Evolutionary conservation across 768 basidiomycete genomes (phyloP), one percentile per base, ranked within the genome.

Genomic region (Cubamyces lactineus): DNA sequence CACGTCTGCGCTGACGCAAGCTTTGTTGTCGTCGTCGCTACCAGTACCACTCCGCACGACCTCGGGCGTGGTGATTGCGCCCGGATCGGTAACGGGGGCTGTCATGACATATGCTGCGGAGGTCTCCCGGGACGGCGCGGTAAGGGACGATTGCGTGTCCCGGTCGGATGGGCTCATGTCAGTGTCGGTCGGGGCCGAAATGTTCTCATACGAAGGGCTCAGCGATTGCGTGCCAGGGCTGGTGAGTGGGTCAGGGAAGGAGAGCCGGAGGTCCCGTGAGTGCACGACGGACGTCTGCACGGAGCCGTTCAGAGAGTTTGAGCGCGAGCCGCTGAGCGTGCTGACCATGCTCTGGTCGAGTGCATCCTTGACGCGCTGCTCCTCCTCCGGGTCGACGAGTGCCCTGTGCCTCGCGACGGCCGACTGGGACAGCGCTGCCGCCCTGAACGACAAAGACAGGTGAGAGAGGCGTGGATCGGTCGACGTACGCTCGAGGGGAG

Each of bases 291-390:
- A 79, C 21, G 77, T 73, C 59, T 76, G 75, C 57, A 71, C 30
- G 42, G 74, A 75, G 47, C 73, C 72, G 65, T 82, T 80, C 57
- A 84, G 71, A 39, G 84, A 84, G 69, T 84, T 85, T 17, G 88
- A 84, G 66, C 89, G 86, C 58, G 90, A 91, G 51, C 60, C 57
- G 75, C 84, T 87, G 63, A 92, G 80, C 16, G 90, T 92, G 74
- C 90, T 88, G 70, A 89, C 81, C 77, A 92, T 83, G 76, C 90
- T 92, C 76, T 92, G 90, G 73, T 92, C 88, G 59, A 92, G 82
- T 21, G 84, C 90, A 67, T 86, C 88, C 67, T 84, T 87, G 67
- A 91, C 85, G 45, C 82, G 80, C 66, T 85, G 78, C 66, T 92
- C 89, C 73, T 91, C 90, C 39, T 75, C 76, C 16, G 78, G 76